A percentile compares a stretch with the other conserved stretches of the same genome.
Evolutionary conservation across 163 green algal species (phyloP).

Genomic region (Chlamydomonas reinhardtii): DNA sequence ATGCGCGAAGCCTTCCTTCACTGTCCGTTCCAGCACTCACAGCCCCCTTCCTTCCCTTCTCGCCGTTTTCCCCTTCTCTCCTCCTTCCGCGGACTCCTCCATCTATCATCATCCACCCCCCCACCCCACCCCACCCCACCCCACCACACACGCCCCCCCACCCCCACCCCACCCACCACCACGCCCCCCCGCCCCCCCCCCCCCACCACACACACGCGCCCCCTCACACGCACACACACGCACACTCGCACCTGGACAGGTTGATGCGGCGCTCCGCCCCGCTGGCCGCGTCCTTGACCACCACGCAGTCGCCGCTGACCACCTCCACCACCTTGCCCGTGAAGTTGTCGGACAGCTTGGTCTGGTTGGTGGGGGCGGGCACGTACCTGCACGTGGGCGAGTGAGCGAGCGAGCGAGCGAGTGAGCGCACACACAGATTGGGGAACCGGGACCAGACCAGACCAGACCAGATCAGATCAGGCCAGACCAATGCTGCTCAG

Average conservation of each 20-base stretch:
- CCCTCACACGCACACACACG: background rate
- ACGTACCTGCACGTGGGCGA: conserved; percentile 68
- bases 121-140: background rate
- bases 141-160: too few relatives aligned
- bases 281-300: conserved; percentile 73
- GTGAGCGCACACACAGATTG: too few relatives aligned
- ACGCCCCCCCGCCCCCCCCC: background rate
- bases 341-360: conserved; percentile 54
- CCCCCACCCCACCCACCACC: too few relatives aligned
- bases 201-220: background rate
- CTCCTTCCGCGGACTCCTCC: background rate
- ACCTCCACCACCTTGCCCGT: conserved; percentile 85
- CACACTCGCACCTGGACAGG: conserved; percentile 75
- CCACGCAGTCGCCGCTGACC: conserved; percentile 91
- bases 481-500: too few relatives aligned
- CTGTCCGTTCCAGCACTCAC: too few relatives aligned
- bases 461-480: too few relatives aligned
- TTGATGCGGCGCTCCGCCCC: conserved; percentile 85
- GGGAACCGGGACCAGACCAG: too few relatives aligned
- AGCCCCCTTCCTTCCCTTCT: too few relatives aligned
- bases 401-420: too few relatives aligned
- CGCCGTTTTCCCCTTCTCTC: background rate
- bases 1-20: too few relatives aligned
- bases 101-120: background rate
- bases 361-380: conserved; percentile 62